Evolutionary conservation across 495 filamentous ascomycete genomes (phyloP), one percentile per base, ranked within the genome.

Genomic region (Parathielavia appendiculata): DNA sequence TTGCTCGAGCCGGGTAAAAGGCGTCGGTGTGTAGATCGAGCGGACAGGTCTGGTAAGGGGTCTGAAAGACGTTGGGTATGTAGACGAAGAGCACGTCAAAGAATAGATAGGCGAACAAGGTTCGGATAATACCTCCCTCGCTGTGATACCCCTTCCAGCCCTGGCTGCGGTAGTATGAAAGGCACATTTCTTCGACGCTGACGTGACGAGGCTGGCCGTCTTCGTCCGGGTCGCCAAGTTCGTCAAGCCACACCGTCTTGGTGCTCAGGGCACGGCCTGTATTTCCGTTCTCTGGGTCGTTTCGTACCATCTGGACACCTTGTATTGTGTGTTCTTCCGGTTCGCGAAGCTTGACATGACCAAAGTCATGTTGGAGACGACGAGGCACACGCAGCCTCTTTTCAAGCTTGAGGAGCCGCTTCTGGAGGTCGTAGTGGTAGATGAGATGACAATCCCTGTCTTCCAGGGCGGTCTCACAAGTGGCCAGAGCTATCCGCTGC

Each of bases 51-150:
- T 98, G 93, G 69, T 86, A 98, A 6, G 87, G 79, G 5, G 92
- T 98, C 68, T 97, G 91, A 73, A 97, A 98, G 61, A 97, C 92
- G 62, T 96, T 96, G 22, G 93, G 92, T 30, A 97, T 80, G 72
- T 95, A 96, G 36, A 91, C 80, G 74, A 97, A 97, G 7, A 98
- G 78, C 35, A 97, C 82, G 72, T 97, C 92, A 76, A 85, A 92
- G 75, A 98, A 96, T 20, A 98, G 82, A 63, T 91, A 91, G 23
- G 84, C 89, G 71, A 96, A 96, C 53, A 98, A 75, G 1, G 93
- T 98, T 41, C 91, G 82, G 23, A 97, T 73, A 67, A 98, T 90
- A 7, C 91, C 89, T 26, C 89, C 90, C 73, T 98, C 93, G 30
- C 84, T 83, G 72, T 98, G 93, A 67, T 92, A 96, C 14, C 93